Base-by-base conservation (phyloP, 331 rosid genomes). In the Stylosanthes scabra region DNA sequence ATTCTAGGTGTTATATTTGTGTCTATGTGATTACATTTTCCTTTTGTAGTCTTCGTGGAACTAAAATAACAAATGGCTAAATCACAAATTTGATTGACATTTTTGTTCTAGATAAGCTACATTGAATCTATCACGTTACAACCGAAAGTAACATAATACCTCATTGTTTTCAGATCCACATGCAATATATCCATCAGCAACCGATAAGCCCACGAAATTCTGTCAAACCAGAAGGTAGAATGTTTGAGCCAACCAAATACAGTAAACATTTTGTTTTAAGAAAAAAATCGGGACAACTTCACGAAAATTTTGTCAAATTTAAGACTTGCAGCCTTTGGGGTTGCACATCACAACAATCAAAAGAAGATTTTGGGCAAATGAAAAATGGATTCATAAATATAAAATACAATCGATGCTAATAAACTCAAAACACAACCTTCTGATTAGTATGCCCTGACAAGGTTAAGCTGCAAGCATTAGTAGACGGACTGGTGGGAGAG, bases 111-210 rank as follows among this genome's bases (percentile, higher is more conserved):
- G 16, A 27, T 4, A 37, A 66, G 61, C 71, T 51, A n/a, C n/a
- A n/a, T n/a, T n/a, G n/a, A n/a, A n/a, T n/a, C n/a, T 34, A 64
- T 59, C 11, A 34, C 55, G 69, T 63, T 49, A 28, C 5, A 13
- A 51, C 20, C 58, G 49, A 73, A 82, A 76, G 39, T 63, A 55
- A n/a, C n/a, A 67, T 62, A 59, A 59, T 92, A 95, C 98, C 96
- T 95, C 97, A 66, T 95, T 95, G 56, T 96, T 87, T 88, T 95
- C 99, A 71, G 99, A 95, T 74, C 99, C 99, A 55, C 99, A 95
- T 7, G 97, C 87, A 64, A 95, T 88, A 77, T 95, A 92, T 72
- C 96, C 96, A 70, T 95, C 87, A 60, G 86, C 83, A 74, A 89
- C 88, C 0, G 99, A 87, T 54, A 95, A 78, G 63, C 99, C 99